These are phyloP conservation scores for Przewalskia tangutica DNA, from an alignment of 257 asterid genomes.

Conservation along the genomic window DNA sequence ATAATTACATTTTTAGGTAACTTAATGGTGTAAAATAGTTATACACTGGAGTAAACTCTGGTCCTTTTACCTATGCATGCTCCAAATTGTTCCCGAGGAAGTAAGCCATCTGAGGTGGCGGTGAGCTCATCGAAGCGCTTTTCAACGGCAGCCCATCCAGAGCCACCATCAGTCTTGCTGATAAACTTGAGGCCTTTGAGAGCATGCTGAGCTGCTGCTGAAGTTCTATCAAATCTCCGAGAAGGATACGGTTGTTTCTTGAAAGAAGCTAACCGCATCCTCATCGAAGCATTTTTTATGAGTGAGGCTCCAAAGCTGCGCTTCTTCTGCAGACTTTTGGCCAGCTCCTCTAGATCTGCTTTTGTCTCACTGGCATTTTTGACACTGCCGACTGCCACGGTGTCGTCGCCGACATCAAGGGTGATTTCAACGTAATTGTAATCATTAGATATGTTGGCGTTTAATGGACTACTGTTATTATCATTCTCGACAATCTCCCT, in stretches of 20 bases:
- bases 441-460: neutral
- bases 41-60: neutral
- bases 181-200: slow-evolving; percentile 27
- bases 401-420: slow-evolving; percentile 16
- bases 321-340: slow-evolving; percentile 7
- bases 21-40: neutral
- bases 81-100: slow-evolving; percentile 13
- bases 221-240: slow-evolving; percentile 9
- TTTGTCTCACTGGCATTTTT: neutral
- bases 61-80: slow-evolving; percentile 18
- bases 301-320: slow-evolving; percentile 3
- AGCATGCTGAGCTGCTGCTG: slow-evolving; percentile 22
- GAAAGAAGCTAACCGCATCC: slow-evolving; percentile 3
- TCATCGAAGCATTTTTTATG: neutral
- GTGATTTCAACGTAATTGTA: slow-evolving; percentile 17
- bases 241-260: neutral
- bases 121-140: slow-evolving; percentile 17
- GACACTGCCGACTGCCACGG: slow-evolving; percentile 10
- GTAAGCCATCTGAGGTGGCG: slow-evolving; percentile 10
- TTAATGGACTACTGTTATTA: neutral
- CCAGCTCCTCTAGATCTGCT: neutral
- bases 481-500: neutral
- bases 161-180: slow-evolving; percentile 21
- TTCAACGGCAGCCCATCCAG: slow-evolving; percentile 20
- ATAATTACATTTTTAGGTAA: neutral